Base-by-base conservation (phyloP, 2,329 filamentous ascomycete species). In the Trichoderma lentiforme region DNA sequence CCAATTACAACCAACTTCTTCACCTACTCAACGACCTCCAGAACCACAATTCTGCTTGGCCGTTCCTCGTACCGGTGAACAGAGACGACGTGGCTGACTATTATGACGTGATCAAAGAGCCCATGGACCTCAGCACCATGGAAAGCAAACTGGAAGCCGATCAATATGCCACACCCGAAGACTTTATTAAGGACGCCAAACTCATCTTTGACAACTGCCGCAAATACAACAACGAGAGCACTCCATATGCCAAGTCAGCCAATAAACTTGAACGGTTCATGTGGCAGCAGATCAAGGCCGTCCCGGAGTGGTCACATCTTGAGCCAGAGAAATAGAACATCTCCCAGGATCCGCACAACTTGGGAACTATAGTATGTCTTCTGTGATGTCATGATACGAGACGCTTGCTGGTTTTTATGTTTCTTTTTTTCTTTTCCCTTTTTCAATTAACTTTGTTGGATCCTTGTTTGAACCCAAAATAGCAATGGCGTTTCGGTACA, bases 21-120 rank as follows among this genome's bases (percentile, higher is more conserved):
- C 94, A 96, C 80, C 88, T 99, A 7, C 91, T 99, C 75, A 97
- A 97, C 81, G 93, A 97, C 79, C 89, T 98, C 82, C 95, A 98
- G 80, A 98, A 98, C 80, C 94, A 97, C 83, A 91, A 91, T 76
- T 92, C 93, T 8, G 93, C 94, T 0, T 99, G 96, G 96, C 96
- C 96, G 0, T 99, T 99, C 85, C 88, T 96, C 36, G 89, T 94
- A 30, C 95, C 96, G 0, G 96, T 99, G 75, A 98, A 97, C 80
- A 91, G 92, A 75, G 96, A 99, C 77, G 96, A 98, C 76, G 96
- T 99, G 0, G 91, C 94, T n/a, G 96, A 99, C 81, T 99, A 99
- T 83, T 98, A 98, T 84, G 94, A 97, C 73, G 95, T 98, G 73
- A 99, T 99, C 85, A 95, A 95, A 79, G 93, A 97, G 81, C 96